Conservation (phyloP, 2,329 filamentous ascomycete genomes). For the Cordyceps farinosa region DNA sequence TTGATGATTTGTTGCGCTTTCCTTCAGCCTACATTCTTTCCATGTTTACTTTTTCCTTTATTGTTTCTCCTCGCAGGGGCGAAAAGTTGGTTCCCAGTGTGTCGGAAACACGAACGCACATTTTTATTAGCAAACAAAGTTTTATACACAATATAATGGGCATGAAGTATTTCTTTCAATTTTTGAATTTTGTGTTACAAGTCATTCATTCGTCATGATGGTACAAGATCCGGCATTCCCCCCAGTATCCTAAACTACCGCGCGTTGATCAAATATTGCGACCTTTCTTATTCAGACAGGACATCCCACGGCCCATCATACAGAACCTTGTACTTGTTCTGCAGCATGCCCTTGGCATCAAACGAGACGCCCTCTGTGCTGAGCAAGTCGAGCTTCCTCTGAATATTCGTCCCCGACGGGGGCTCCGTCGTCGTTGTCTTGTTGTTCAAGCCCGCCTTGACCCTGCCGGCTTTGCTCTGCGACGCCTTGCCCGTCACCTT, state of each 20-base stretch:
- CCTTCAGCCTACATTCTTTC: slow-evolving; percentile 1
- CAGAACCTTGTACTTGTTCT: slow-evolving; percentile 12
- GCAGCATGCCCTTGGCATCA: slow-evolving; percentile 16
- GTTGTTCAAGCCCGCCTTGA: slow-evolving; percentile 4
- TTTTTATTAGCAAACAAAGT: background rate
- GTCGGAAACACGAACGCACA: slow-evolving; percentile 2
- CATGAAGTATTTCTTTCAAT: too few relatives aligned
- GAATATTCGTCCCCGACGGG: slow-evolving; percentile 17
- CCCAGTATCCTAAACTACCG: too few relatives aligned
- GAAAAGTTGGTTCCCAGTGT: background rate
- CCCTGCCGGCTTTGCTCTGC: slow-evolving; percentile 15
- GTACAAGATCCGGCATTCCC: background rate
- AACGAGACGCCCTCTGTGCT: slow-evolving; percentile 11
- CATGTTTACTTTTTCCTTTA: background rate
- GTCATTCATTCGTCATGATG: background rate
- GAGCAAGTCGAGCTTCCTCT: slow-evolving; percentile 15
- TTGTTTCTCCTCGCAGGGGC: background rate
- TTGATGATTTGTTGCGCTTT: background rate
- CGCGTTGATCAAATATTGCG: background rate
- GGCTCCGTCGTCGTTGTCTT: background rate
- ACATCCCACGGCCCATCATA: slow-evolving; percentile 18
- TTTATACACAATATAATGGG: background rate
- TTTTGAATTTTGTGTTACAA: background rate
- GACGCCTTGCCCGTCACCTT: background rate
- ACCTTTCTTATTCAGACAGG: background rate